phyloP scores from a whole-genome alignment of 2,329 filamentous ascomycete species.

The Hyphodiscus sp. region DNA sequence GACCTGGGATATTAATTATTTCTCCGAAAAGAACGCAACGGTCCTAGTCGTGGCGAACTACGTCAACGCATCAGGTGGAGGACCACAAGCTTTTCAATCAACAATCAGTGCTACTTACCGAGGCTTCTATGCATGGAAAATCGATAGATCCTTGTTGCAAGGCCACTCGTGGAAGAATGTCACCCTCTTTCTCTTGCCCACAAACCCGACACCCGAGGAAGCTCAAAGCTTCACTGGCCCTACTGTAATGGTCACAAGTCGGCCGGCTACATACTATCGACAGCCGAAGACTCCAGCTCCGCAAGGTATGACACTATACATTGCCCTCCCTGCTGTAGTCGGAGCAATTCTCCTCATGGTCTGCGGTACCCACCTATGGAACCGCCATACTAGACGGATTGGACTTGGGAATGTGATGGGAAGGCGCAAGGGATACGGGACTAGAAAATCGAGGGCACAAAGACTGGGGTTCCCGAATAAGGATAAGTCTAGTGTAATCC shows the following conservation, averaged over 20 bases:
- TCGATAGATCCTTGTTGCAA: constrained; percentile 22
- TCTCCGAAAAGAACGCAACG: constrained; percentile 19
- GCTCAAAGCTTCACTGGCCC: constrained; percentile 17
- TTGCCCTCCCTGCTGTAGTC: constrained; percentile 25
- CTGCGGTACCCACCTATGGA: constrained; percentile 20
- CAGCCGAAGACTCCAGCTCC: constrained; percentile 16
- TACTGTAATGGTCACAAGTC: constrained; percentile 20
- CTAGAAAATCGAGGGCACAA: constrained; percentile 23
- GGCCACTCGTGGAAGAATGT: constrained; percentile 22
- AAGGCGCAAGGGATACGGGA: constrained; percentile 24
- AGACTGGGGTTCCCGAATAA: constrained; percentile 22
- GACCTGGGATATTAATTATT: constrained; percentile 27
- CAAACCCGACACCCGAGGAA: constrained; percentile 13
- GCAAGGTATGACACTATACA: constrained; percentile 22
- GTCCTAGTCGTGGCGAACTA: constrained; percentile 26
- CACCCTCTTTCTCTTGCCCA: constrained; percentile 21
- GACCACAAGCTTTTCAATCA: constrained; percentile 26
- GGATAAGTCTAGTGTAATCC: constrained; percentile 17
- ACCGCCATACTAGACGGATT: constrained; percentile 23
- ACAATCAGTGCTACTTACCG: constrained; percentile 10
- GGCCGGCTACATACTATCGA: constrained; percentile 17
- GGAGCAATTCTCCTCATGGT: constrained; percentile 22
- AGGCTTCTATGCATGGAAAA: constrained; percentile 23
- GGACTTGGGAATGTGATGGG: constrained; percentile 29
- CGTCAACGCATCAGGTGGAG: constrained; percentile 21